Percentiles rank a stretch among this genome's conserved stretches.
phyloP scores from a whole-genome alignment of 495 filamentous ascomycete species.

The Lichina pygmaea region DNA sequence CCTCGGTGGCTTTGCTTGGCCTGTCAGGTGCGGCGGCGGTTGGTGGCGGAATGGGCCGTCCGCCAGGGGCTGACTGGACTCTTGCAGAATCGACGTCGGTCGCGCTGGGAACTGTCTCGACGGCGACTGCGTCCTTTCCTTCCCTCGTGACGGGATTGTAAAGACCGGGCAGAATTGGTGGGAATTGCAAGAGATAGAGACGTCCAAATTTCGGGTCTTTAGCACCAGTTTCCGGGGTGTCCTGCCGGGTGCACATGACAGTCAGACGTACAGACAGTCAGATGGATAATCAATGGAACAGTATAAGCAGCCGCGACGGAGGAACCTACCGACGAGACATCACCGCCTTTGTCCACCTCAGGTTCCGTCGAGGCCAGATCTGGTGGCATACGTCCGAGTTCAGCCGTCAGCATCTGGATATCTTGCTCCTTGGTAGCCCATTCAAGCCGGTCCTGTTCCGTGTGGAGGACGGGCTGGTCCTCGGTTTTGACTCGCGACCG shows the following conservation, averaged over 20 bases:
- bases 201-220: conserved; percentile 1
- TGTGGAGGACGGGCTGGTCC: conserved; percentile 5
- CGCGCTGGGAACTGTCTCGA: neutral
- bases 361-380: neutral
- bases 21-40: neutral
- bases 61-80: neutral
- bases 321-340: neutral
- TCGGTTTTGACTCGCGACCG: neutral
- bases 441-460: conserved; percentile 5
- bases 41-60: neutral
- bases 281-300: neutral
- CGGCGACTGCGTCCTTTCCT: too few relatives aligned
- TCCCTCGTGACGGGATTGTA: conserved; percentile 7
- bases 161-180: conserved; percentile 25
- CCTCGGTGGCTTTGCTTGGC: neutral
- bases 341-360: neutral
- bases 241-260: neutral
- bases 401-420: neutral
- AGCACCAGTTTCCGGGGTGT: neutral
- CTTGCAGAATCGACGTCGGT: neutral
- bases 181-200: conserved; percentile 27
- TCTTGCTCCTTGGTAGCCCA: conserved; percentile 5
- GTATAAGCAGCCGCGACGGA: neutral
- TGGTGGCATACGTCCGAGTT: neutral
- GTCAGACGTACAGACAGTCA: neutral